These are phyloP conservation scores for Kitagawia praeruptora DNA, from an alignment of 129 eudicot species.

Conservation along the genomic window DNA sequence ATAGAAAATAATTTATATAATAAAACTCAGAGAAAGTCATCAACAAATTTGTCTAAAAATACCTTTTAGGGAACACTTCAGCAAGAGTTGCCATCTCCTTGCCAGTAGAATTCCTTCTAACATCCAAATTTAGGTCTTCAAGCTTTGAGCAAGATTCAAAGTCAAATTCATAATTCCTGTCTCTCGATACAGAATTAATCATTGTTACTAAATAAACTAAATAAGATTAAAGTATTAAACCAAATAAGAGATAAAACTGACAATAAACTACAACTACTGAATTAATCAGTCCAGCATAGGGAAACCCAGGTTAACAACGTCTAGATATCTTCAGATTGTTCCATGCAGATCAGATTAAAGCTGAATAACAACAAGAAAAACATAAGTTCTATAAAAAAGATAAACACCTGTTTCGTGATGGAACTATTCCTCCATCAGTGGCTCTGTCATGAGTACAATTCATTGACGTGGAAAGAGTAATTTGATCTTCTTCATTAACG, in stretches of 20 bases:
- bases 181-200: conserved; percentile 12
- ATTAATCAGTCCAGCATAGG: not conserved
- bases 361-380: not conserved
- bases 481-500: not conserved
- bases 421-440: not conserved
- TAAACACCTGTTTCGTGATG: not conserved
- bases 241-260: not conserved
- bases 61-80: conserved; percentile 44
- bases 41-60: conserved; percentile 16
- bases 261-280: not conserved
- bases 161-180: conserved; percentile 43
- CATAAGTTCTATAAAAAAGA: not conserved
- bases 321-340: too few relatives aligned
- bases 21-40: not conserved
- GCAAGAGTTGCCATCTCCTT: conserved; percentile 34
- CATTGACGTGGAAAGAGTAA: not conserved
- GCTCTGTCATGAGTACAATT: not conserved
- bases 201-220: not conserved
- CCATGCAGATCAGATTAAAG: not conserved
- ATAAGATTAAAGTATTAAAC: too few relatives aligned
- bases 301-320: not conserved
- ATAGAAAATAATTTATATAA: not conserved
- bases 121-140: conserved; percentile 76
- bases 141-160: conserved; percentile 76
- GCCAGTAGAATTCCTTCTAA: conserved; percentile 43